phyloP scores from a whole-genome alignment of 331 rosid species.

The Spiraea crenata region DNA sequence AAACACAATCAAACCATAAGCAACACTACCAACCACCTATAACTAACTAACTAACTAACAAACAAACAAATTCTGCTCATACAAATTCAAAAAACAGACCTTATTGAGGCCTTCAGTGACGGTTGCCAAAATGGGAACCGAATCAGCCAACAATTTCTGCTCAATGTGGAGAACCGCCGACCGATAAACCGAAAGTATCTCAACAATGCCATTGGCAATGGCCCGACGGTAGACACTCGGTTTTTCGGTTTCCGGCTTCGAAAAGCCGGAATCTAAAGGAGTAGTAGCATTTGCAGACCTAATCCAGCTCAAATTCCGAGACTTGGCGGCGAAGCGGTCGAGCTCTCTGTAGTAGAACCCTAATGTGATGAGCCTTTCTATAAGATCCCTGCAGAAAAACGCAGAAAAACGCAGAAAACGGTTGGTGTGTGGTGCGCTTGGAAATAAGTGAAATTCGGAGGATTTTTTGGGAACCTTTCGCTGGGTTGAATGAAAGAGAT shows the following conservation, averaged over 20 bases:
- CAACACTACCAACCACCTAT: neutral
- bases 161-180: slow-evolving; percentile 87
- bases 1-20: neutral
- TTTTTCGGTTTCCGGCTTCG: slow-evolving; percentile 37
- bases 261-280: slow-evolving; percentile 34
- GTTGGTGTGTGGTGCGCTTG: neutral
- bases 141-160: slow-evolving; percentile 78
- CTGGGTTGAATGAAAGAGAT: slow-evolving; percentile 84
- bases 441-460: neutral
- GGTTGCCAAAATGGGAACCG: slow-evolving; percentile 79
- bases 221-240: slow-evolving; percentile 88
- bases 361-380: slow-evolving; percentile 73
- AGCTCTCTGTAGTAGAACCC: slow-evolving; percentile 94
- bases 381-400: slow-evolving; percentile 59
- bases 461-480: slow-evolving; percentile 50
- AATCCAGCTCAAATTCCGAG: slow-evolving; percentile 88
- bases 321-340: slow-evolving; percentile 74
- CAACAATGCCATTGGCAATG: slow-evolving; percentile 84
- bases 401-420: neutral
- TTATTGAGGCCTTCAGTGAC: slow-evolving; percentile 90
- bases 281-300: slow-evolving; percentile 47
- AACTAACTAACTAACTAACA: neutral
- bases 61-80: neutral
- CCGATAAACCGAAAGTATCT: slow-evolving; percentile 76
- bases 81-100: slow-evolving; percentile 33